Base-by-base conservation (phyloP, 2,329 filamentous ascomycete genomes). In the Ophioceras dolichostomum region DNA sequence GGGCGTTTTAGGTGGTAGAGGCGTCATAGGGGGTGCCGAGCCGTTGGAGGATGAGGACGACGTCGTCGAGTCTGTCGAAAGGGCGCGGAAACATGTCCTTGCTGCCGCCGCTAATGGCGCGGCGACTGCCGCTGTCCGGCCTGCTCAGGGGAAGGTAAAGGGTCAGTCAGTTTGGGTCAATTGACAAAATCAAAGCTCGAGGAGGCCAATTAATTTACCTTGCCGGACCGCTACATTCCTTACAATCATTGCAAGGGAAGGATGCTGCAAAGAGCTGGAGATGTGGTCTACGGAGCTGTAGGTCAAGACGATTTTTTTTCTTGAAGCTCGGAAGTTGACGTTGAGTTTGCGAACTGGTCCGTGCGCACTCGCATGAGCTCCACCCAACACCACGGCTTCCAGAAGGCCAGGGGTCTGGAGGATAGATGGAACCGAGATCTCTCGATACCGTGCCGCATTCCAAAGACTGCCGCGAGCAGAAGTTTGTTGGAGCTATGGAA, bases 161-260 rank as follows among this genome's bases (percentile, higher is more conserved):
- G 51, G 53, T 52, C 42, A 45, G 32, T 39, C 9, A 36, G 42
- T 33, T 45, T 28, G 26, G 24, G 28, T 34, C 14, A 37, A 5
- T 34, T 20, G 7, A 37, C 33, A 32, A 34, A 42, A 35, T 37
- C 13, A 16, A 4, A 10, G 14, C 27, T 38, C 3, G 8, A 10
- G 14, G 4, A 37, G 2, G 5, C 37, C 12, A 19, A 13, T 4
- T 4, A 16, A 48, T 64, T 49, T 58, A 75, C 73, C 65, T 54
- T 73, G 61, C 67, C 70, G 70, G 54, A 65, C 56, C 37, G 61
- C 61, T 45, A 62, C 56, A 52, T 64, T 73, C 61, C 70, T 66
- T 46, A 72, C 49, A 50, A 75, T 73, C 73, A 76, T 77, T 46
- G 51, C n/a, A n/a, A n/a, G n/a, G n/a, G n/a, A n/a, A n/a, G n/a